A percentile compares a stretch with the other conserved stretches of the same genome.
Evolutionary conservation across 2,329 filamentous ascomycete species (phyloP).

Genomic region (Aspergillus novofumigatus): DNA sequence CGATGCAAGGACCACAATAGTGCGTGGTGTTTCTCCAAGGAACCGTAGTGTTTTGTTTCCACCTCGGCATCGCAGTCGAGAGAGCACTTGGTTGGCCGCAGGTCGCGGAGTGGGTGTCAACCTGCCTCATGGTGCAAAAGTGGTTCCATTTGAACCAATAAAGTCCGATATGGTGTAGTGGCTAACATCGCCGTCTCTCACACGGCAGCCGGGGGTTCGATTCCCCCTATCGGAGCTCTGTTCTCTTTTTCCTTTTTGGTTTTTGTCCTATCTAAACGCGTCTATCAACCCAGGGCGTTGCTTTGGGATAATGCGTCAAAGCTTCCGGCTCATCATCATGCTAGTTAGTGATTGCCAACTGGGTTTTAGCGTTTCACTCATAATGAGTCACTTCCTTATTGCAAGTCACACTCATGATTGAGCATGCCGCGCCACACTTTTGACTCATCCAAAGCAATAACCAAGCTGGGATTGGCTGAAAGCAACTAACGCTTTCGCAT

Average conservation of each 20-base stretch:
- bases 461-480: neutral
- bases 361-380: neutral
- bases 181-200: slow-evolving; percentile 23
- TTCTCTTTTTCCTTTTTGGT: neutral
- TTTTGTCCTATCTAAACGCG: neutral
- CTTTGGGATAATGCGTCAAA: neutral
- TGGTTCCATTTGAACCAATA: too few species aligned
- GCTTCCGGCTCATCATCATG: neutral
- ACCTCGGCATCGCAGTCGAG: neutral
- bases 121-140: too few species aligned
- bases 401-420: neutral
- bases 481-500: neutral
- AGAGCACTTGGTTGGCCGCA: too few species aligned
- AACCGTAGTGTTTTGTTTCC: neutral
- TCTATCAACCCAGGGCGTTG: neutral
- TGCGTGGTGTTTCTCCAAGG: neutral
- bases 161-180: slow-evolving; percentile 16
- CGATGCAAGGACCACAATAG: neutral
- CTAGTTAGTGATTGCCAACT: neutral
- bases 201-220: slow-evolving; percentile 26
- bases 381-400: neutral
- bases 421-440: neutral
- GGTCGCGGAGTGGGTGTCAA: too few species aligned
- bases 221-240: slow-evolving; percentile 20
- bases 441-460: neutral